Conservation (phyloP, 768 basidiomycete genomes). For the Phylloporus arenicola region DNA sequence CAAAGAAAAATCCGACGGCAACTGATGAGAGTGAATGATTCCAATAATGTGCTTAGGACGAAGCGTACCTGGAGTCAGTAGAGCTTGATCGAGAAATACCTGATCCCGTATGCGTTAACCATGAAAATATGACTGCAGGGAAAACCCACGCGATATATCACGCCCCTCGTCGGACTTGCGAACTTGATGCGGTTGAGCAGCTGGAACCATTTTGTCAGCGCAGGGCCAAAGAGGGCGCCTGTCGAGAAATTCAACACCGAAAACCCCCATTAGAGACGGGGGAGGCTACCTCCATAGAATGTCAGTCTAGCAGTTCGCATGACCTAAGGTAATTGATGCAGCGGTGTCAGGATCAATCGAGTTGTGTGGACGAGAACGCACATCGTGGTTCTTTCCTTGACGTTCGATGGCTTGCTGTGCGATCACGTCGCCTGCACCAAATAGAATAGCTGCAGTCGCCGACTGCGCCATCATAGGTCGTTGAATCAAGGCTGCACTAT, state of each 20-base stretch:
- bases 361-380: conserved; percentile 30
- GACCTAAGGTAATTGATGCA: conserved; percentile 34
- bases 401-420: conserved; percentile 84
- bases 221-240: conserved; percentile 76
- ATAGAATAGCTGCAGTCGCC: conserved; percentile 58
- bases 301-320: conserved; percentile 57
- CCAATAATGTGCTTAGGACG: conserved; percentile 3
- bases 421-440: conserved; percentile 72
- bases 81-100: conserved; percentile 80
- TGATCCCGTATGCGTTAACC: conserved; percentile 21
- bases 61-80: conserved; percentile 60
- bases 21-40: conserved; percentile 22
- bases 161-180: conserved; percentile 48
- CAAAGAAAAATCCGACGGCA: conserved; percentile 55
- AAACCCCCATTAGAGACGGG: background rate
- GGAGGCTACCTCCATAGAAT: conserved; percentile 61
- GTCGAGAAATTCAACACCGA: background rate
- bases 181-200: conserved; percentile 69
- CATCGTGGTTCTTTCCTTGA: conserved; percentile 70
- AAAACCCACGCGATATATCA: conserved; percentile 55
- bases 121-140: background rate
- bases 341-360: background rate
- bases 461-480: conserved; percentile 62
- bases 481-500: conserved; percentile 54
- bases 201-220: conserved; percentile 77